Percentiles rank a stretch among this genome's conserved stretches.
Conservation (phyloP, 2,329 filamentous ascomycete genomes). For the Kalaharituber pfeilii region DNA sequence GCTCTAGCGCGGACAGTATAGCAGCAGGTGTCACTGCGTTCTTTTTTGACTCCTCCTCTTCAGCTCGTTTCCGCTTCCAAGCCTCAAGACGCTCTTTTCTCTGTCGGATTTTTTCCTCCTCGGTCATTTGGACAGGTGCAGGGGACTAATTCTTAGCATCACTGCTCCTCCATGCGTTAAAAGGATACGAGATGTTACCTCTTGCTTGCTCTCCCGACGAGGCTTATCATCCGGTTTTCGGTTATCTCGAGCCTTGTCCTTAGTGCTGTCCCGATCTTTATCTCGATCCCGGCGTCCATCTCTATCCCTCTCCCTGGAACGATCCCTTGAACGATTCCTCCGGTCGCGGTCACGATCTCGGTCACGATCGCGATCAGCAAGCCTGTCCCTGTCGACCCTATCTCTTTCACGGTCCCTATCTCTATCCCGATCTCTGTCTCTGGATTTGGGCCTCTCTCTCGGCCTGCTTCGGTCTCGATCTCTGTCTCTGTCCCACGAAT, state of each 20-base stretch:
- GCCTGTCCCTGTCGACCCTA: too few relatives aligned
- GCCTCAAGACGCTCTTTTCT: constrained; percentile 22
- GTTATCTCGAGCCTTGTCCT: constrained; percentile 19
- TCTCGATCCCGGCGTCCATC: constrained; percentile 13
- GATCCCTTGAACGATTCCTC: constrained; percentile 20
- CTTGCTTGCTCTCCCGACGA: constrained; percentile 8
- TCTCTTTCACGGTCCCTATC: constrained; percentile 15
- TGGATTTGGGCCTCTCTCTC: constrained; percentile 4
- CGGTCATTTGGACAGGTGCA: constrained; percentile 14
- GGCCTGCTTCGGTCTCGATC: constrained; percentile 13
- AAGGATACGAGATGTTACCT: constrained; percentile 1
- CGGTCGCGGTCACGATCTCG: constrained; percentile 17
- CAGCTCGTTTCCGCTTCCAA: constrained; percentile 23
- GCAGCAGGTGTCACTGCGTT: constrained; percentile 19
- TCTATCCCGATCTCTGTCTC: constrained; percentile 18
- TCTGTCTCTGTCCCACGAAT: constrained; percentile 6
- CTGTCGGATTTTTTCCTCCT: constrained; percentile 23
- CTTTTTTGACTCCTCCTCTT: constrained; percentile 22
- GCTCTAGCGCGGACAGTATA: constrained; percentile 17
- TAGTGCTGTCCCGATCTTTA: constrained; percentile 13
- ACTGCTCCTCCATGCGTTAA: background rate
- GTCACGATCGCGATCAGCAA: constrained; percentile 16
- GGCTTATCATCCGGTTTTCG: constrained; percentile 3
- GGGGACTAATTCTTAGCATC: constrained; percentile 15
- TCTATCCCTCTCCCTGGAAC: constrained; percentile 8